Percentiles rank a stretch among this genome's conserved stretches.
phyloP scores from a whole-genome alignment of 805 yeast species.

The Starmerella floris region DNA sequence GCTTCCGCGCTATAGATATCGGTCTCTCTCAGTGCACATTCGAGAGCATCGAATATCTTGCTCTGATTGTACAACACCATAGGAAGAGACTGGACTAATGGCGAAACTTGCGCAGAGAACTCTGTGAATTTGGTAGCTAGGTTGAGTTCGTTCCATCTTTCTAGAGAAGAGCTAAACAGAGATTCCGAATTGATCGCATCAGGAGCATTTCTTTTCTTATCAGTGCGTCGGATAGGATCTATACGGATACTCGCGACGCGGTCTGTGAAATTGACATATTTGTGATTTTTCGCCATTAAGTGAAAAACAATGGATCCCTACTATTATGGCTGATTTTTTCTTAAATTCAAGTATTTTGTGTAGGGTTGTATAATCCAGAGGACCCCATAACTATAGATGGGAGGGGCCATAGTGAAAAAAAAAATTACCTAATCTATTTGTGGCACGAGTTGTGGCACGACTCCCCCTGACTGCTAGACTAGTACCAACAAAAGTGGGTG shows the following conservation, averaged over 20 bases:
- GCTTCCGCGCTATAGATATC: constrained; percentile 72
- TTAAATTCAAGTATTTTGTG: too few relatives aligned
- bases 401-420: too few relatives aligned
- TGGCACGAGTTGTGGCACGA: too few relatives aligned
- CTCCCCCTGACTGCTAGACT: too few relatives aligned
- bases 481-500: too few relatives aligned
- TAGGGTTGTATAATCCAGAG: too few relatives aligned
- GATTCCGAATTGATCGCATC: constrained; percentile 33
- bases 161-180: constrained; percentile 62
- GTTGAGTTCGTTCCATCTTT: constrained; percentile 82
- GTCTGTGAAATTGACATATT: constrained; percentile 64
- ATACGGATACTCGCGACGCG: constrained; percentile 72
- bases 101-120: constrained; percentile 44
- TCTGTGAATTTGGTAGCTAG: constrained; percentile 56
- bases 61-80: constrained; percentile 62
- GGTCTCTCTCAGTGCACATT: constrained; percentile 35
- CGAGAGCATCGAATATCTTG: constrained; percentile 43
- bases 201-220: constrained; percentile 21
- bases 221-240: constrained; percentile 42
- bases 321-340: too few relatives aligned
- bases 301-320: background rate
- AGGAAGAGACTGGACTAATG: constrained; percentile 55
- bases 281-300: constrained; percentile 9
- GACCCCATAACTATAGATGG: too few relatives aligned
- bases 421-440: too few relatives aligned